Conservation (phyloP, 768 basidiomycete species). For the Termitomyces sp. region DNA sequence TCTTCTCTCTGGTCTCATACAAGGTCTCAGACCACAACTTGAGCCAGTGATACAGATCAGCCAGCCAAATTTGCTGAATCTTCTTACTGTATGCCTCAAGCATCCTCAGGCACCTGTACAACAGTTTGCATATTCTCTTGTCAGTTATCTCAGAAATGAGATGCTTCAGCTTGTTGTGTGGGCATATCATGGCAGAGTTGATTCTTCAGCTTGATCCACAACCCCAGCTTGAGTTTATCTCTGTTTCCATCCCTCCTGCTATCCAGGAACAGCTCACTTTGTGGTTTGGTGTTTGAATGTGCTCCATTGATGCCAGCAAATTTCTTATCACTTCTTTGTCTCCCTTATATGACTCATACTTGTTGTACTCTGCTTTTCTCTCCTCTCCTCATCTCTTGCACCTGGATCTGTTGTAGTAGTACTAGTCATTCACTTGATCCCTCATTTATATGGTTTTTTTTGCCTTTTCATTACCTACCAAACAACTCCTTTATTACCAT, state of each 20-base stretch:
- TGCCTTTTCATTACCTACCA: too few species aligned
- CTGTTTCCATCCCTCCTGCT: too few species aligned
- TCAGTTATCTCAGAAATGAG: conserved; percentile 98
- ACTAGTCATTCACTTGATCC: conserved; percentile 24
- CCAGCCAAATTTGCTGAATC: conserved; percentile 76
- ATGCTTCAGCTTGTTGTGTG: conserved; percentile 81
- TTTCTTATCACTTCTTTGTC: too few species aligned
- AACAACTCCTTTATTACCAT: too few species aligned
- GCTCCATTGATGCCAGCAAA: too few species aligned
- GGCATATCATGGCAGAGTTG: too few species aligned
- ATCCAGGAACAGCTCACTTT: too few species aligned
- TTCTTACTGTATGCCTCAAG: conserved; percentile 91
- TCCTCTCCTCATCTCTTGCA: conserved; percentile 40
- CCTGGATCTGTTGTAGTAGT: conserved; percentile 45
- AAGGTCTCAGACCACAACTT: conserved; percentile 82
- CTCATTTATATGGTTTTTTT: conserved; percentile 3
- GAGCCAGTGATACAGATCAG: conserved; percentile 66
- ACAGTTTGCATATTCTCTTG: conserved; percentile 94
- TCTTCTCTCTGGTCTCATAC: conserved; percentile 91
- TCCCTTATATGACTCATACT: conserved; percentile 18
- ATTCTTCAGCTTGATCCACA: too few species aligned
- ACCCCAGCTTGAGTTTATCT: too few species aligned
- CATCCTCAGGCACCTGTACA: conserved; percentile 95
- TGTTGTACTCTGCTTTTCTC: conserved; percentile 21
- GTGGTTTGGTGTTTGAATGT: too few species aligned